Conservation (phyloP, 495 filamentous ascomycete species). For the Daldinia bambusicola region DNA sequence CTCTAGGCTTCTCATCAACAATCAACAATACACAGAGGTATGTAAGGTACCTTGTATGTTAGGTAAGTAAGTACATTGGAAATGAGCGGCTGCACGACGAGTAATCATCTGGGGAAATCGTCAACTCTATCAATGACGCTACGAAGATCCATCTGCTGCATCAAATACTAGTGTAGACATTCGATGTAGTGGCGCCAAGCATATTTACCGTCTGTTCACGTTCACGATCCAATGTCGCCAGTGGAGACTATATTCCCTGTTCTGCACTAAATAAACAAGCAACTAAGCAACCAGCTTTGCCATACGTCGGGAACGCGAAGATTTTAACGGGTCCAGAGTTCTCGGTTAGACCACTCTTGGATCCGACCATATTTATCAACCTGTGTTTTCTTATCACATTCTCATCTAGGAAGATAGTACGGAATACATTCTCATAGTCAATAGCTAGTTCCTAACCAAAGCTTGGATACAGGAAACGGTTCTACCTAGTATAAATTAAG, state of each 20-base stretch:
- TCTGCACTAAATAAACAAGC: slow-evolving; percentile 7
- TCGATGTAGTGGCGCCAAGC: too few species aligned
- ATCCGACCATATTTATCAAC: not conserved
- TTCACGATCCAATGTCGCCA: not conserved
- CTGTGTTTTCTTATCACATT: not conserved
- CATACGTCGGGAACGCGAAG: not conserved
- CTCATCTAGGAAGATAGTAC: not conserved
- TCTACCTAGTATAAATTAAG: too few species aligned
- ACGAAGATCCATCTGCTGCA: too few species aligned
- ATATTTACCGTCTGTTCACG: slow-evolving; percentile 1
- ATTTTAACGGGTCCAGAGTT: not conserved
- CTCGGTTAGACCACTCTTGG: not conserved
- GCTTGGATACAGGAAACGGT: too few species aligned
- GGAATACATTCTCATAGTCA: not conserved
- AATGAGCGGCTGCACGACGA: not conserved
- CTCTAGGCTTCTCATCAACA: not conserved
- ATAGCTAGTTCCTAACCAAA: too few species aligned
- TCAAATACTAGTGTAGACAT: too few species aligned
- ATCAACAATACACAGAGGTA: not conserved
- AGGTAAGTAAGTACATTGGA: too few species aligned
- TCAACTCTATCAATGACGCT: not conserved
- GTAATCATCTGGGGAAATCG: not conserved
- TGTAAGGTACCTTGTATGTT: too few species aligned
- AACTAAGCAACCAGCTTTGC: slow-evolving; percentile 2
- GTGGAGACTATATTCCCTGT: not conserved